phyloP scores from a whole-genome alignment of 352 stramenopile species.

The Lagenidium giganteum region DNA sequence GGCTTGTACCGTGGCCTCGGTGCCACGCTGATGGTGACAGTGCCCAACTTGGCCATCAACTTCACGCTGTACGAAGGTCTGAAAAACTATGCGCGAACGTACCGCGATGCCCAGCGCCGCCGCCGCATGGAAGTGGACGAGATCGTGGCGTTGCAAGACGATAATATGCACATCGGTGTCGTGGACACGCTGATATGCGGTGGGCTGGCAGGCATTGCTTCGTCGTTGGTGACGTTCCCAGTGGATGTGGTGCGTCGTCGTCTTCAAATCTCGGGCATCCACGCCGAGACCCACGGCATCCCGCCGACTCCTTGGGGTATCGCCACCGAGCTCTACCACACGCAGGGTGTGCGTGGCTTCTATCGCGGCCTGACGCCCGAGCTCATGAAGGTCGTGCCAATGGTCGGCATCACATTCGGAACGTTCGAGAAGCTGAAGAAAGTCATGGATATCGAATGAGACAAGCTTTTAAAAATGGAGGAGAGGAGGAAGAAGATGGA shows the following conservation, averaged over 20 bases:
- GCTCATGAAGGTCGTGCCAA: slow-evolving; percentile 96
- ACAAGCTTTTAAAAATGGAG: slow-evolving; percentile 16
- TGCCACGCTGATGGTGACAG: slow-evolving; percentile 92
- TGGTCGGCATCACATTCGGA: slow-evolving; percentile 96
- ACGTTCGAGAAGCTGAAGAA: slow-evolving; percentile 95
- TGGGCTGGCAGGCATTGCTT: slow-evolving; percentile 85
- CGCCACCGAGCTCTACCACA: slow-evolving; percentile 54
- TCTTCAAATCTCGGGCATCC: slow-evolving; percentile 93
- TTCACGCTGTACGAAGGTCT: slow-evolving; percentile 94
- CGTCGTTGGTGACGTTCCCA: slow-evolving; percentile 93
- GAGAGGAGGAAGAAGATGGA: slow-evolving; percentile 1
- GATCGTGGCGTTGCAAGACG: slow-evolving; percentile 7
- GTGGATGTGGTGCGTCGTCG: slow-evolving; percentile 93
- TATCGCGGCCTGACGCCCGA: slow-evolving; percentile 91
- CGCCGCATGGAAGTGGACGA: slow-evolving; percentile 22
- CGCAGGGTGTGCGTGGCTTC: slow-evolving; percentile 76
- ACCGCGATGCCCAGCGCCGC: slow-evolving; percentile 44
- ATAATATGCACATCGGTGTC: slow-evolving; percentile 34
- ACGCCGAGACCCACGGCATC: slow-evolving; percentile 60
- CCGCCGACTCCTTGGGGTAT: slow-evolving; percentile 70
- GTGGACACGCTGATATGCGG: slow-evolving; percentile 90
- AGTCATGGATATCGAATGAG: slow-evolving; percentile 75
- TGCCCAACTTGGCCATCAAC: slow-evolving; percentile 95
- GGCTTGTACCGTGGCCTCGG: slow-evolving; percentile 93
- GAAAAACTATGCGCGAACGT: slow-evolving; percentile 85